Evolutionary conservation across 140 eudicot genomes (phyloP), one percentile per base, ranked within the genome.

Genomic region (Stevia rebaudiana): DNA sequence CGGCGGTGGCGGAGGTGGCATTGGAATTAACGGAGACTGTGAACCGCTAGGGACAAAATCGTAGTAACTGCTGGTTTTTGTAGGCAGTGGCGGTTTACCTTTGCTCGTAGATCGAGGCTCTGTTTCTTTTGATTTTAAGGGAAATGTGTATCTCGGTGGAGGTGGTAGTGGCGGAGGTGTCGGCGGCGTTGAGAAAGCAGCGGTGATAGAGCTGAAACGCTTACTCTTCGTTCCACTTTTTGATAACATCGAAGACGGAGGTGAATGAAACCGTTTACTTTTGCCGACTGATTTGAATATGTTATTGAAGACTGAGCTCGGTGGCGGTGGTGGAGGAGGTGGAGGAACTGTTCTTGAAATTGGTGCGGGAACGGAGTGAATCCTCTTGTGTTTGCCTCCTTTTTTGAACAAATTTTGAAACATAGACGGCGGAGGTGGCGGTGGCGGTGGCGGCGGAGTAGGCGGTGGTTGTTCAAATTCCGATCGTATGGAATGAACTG

Each of bases 11-110:
- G 62, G 62, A 1, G 84, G 88, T 19, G 90, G 89, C 39, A 84
- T 90, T 11, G 90, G 89, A 18, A 84, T 78, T 37, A 83, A 58
- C 23, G 94, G 94, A 4, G 97, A 86, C 16, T 80, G 83, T 19
- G 95, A 72, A 0, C 91, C 97, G 56, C 78, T 57, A 40, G 61
- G 67, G 7, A 64, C 11, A 59, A 70, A 55, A 3, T 76, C 90
- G 39, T 67, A 67, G 78, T 79, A 75, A 54, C 24, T 60, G 74
- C 52, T 79, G 19, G 79, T 7, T 68, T 72, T 86, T 3, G 81
- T 17, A 9, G 95, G 94, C 54, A 86, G 61, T 0, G 97, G 95
- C 1, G 97, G 97, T 79, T 76, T 84, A 19, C 91, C 74, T 40
- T 61, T 15, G 53, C 23, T 66, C 23, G 56, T 19, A 1, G 77